A percentile compares a stretch with the other conserved stretches of the same genome.
Conservation (phyloP, 164 flowering plant genomes). For the Magnolia changhungtana region DNA sequence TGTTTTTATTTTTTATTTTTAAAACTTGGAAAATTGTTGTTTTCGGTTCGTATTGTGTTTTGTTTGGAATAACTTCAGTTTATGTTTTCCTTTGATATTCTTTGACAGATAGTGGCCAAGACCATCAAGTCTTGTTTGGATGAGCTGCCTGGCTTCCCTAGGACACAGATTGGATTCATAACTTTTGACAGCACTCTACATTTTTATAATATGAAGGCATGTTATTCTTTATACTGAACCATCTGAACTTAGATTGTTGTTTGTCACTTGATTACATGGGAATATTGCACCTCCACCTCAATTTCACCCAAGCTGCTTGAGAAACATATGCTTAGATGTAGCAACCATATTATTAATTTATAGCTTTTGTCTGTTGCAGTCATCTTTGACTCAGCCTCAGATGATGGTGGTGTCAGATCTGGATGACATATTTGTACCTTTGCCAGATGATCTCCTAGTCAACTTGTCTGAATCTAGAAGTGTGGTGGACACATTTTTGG, state of each 20-base stretch:
- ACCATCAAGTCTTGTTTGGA: constrained; percentile 88
- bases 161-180: constrained; percentile 95
- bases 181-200: constrained; percentile 96
- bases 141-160: constrained; percentile 79
- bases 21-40: background rate
- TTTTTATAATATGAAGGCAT: constrained; percentile 93
- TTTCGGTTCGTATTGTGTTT: background rate
- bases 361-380: constrained; percentile 49
- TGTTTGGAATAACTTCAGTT: too few species aligned
- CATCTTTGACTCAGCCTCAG: constrained; percentile 92
- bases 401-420: constrained; percentile 98
- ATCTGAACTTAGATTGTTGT: background rate
- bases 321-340: background rate
- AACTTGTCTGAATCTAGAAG: constrained; percentile 91
- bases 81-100: constrained; percentile 1
- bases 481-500: constrained; percentile 89
- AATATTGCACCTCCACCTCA: background rate
- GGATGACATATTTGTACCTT: constrained; percentile 89
- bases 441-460: constrained; percentile 98
- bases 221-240: constrained; percentile 21
- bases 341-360: constrained; percentile 9
- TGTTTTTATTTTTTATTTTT: background rate
- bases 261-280: background rate
- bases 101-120: constrained; percentile 75
- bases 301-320: constrained; percentile 2